phyloP scores from a whole-genome alignment of 495 filamentous ascomycete genomes.

The Chaetomidium leptoderma region DNA sequence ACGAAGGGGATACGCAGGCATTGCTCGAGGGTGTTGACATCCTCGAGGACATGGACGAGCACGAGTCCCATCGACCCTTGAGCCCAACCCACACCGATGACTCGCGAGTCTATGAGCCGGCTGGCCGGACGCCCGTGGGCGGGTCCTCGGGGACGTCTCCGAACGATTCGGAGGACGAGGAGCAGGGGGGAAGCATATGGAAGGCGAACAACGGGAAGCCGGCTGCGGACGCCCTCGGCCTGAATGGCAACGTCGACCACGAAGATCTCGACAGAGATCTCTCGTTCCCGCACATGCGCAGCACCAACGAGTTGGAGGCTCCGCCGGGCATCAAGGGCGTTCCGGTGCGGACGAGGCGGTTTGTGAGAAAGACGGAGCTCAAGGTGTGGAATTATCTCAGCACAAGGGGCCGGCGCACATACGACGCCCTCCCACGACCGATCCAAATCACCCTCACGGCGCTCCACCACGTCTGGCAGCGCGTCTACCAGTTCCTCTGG shows the following conservation, averaged over 20 bases:
- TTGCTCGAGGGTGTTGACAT: slow-evolving; percentile 30
- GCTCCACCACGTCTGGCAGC: slow-evolving; percentile 38
- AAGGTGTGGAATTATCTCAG: slow-evolving; percentile 40
- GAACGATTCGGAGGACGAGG: slow-evolving; percentile 43
- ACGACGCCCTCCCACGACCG: slow-evolving; percentile 50
- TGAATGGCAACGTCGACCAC: slow-evolving; percentile 12
- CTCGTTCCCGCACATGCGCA: slow-evolving; percentile 44
- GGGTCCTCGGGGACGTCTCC: slow-evolving; percentile 39
- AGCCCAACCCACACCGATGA: slow-evolving; percentile 36
- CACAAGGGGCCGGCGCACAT: slow-evolving; percentile 25
- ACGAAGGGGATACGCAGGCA: slow-evolving; percentile 26
- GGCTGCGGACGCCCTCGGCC: slow-evolving; percentile 1
- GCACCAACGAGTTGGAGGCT: slow-evolving; percentile 30
- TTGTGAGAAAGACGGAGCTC: slow-evolving; percentile 17
- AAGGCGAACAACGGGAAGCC: slow-evolving; percentile 27
- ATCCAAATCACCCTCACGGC: slow-evolving; percentile 52
- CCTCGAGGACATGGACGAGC: slow-evolving; percentile 27
- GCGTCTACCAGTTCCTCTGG: slow-evolving; percentile 65
- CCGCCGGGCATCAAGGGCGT: slow-evolving; percentile 34
- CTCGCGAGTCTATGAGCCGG: slow-evolving; percentile 42
- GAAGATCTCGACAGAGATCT: slow-evolving; percentile 35
- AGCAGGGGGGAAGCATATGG: slow-evolving; percentile 21
- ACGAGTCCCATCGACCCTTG: slow-evolving; percentile 8
- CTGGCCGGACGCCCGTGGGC: slow-evolving; percentile 44
- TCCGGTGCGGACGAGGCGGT: slow-evolving; percentile 23